Percentiles rank a stretch among this genome's conserved stretches.
Evolutionary conservation across 805 yeast genomes (phyloP).

Genomic region (Pichia sporocuriosa): DNA sequence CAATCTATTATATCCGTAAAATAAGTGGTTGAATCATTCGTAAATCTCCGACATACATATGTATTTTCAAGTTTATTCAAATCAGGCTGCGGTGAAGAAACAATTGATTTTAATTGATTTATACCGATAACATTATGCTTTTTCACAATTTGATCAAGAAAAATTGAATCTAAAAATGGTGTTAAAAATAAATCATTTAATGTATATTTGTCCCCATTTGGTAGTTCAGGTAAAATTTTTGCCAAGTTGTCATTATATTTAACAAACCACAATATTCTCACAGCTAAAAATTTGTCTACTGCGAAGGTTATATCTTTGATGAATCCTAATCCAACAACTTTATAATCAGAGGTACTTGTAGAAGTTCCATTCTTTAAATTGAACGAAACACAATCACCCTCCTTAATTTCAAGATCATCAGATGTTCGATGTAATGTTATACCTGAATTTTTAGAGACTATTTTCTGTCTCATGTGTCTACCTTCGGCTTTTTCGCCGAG

Average conservation of each 20-base stretch:
- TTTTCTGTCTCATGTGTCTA: constrained; percentile 13
- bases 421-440: constrained; percentile 34
- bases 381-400: constrained; percentile 48
- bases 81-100: constrained; percentile 14
- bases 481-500: constrained; percentile 20
- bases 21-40: constrained; percentile 31
- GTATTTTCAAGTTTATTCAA: constrained; percentile 25
- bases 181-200: constrained; percentile 50
- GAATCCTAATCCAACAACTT: constrained; percentile 34
- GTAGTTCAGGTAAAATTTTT: constrained; percentile 20
- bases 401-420: constrained; percentile 43
- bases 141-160: constrained; percentile 36
- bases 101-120: constrained; percentile 15
- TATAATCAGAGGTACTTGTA: constrained; percentile 17
- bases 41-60: constrained; percentile 38
- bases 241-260: constrained; percentile 30
- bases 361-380: not conserved
- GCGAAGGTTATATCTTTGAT: constrained; percentile 49
- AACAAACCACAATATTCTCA: constrained; percentile 44
- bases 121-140: constrained; percentile 39
- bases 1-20: constrained; percentile 36
- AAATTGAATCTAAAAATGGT: constrained; percentile 40
- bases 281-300: constrained; percentile 39
- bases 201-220: constrained; percentile 19
- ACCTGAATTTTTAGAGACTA: constrained; percentile 6